A percentile compares a stretch with the other conserved stretches of the same genome.
Evolutionary conservation across 1,139 yeast genomes (phyloP).

Genomic region (Saccharomyces hybrid): DNA sequence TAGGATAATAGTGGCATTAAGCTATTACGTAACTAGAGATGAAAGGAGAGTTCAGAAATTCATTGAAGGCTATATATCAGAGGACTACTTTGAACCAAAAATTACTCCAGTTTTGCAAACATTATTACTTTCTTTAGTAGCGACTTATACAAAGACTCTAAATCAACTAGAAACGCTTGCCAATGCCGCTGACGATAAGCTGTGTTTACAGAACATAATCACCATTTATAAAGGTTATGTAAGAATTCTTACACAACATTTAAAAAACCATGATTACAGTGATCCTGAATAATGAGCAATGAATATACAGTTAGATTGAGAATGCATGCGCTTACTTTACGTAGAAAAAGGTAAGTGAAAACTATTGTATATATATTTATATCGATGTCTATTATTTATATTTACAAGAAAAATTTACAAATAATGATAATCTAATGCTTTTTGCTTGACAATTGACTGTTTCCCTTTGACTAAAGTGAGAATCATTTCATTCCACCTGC

Average conservation of each 20-base stretch:
- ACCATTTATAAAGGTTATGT: conserved; percentile 18
- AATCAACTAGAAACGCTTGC: conserved; percentile 6
- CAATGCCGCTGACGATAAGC: conserved; percentile 4
- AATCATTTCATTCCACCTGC: conserved; percentile 45
- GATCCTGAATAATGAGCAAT: no score
- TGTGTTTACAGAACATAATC: conserved; percentile 11
- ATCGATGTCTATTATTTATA: no score
- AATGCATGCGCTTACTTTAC: no score
- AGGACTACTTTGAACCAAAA: conserved; percentile 21
- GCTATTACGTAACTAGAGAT: conserved; percentile 31
- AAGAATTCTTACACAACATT: conserved; percentile 18
- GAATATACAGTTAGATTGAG: no score
- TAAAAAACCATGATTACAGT: conserved; percentile 4
- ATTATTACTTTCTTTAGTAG: conserved; percentile 16
- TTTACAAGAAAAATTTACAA: background rate
- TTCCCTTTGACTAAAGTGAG: conserved; percentile 43
- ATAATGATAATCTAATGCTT: conserved; percentile 14
- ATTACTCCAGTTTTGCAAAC: conserved; percentile 3
- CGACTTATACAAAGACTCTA: conserved; percentile 22
- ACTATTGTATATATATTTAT: background rate
- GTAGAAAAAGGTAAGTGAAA: background rate
- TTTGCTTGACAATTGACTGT: conserved; percentile 18
- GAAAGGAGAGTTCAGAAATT: conserved; percentile 21
- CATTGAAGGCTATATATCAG: conserved; percentile 25
- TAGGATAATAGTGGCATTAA: conserved; percentile 68